These are phyloP conservation scores for Pseudomassariella vexata DNA, from an alignment of 2,329 filamentous ascomycete genomes.

Conservation along the genomic window DNA sequence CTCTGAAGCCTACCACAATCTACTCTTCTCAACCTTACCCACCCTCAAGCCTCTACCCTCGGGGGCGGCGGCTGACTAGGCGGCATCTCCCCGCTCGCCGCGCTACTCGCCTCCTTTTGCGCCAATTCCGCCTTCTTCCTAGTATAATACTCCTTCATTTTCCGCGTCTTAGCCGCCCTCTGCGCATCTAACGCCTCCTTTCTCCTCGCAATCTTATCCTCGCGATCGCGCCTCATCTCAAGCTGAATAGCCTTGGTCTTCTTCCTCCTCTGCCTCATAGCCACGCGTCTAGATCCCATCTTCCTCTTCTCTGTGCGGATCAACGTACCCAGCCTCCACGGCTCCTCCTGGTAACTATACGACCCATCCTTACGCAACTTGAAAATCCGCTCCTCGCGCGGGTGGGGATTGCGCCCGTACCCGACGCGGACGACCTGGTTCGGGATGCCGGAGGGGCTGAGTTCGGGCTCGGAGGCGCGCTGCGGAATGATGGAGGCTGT, in stretches of 20 bases:
- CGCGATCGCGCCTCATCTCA: constrained; percentile 22
- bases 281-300: constrained; percentile 36
- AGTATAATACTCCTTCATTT: constrained; percentile 17
- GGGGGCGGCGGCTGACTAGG: constrained; percentile 8
- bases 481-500: constrained; percentile 43
- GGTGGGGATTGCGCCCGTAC: constrained; percentile 19
- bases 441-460: constrained; percentile 47
- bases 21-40: too few relatives aligned
- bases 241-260: constrained; percentile 19
- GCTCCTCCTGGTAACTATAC: constrained; percentile 56
- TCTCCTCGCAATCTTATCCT: constrained; percentile 22
- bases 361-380: constrained; percentile 37
- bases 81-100: constrained; percentile 6
- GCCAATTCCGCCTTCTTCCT: constrained; percentile 12
- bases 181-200: constrained; percentile 23
- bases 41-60: too few relatives aligned
- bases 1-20: too few relatives aligned
- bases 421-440: constrained; percentile 35
- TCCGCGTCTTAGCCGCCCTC: constrained; percentile 12
- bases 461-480: constrained; percentile 24
- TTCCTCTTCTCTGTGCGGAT: constrained; percentile 43
- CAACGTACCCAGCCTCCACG: constrained; percentile 52
- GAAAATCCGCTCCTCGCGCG: constrained; percentile 39
- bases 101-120: constrained; percentile 3
- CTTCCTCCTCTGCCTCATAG: constrained; percentile 33